Conservation (phyloP, 225 moss, liverwort and hornwort species). For the Sphagnum tenellum region DNA sequence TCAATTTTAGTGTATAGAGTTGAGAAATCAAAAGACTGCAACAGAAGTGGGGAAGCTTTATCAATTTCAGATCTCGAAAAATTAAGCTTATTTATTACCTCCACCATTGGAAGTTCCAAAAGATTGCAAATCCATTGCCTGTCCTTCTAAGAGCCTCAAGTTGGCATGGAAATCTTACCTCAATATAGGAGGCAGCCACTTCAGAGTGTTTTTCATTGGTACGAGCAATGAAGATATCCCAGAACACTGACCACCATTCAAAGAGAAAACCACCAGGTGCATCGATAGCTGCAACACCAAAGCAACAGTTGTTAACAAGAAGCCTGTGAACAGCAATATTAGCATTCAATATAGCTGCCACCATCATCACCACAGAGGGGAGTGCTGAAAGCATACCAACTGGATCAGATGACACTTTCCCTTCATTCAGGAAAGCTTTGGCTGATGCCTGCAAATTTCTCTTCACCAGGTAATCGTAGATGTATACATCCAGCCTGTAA, state of each 20-base stretch:
- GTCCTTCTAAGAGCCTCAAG: too few species aligned
- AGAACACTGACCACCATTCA: conserved; percentile 99
- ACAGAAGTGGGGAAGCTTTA: too few species aligned
- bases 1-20: too few species aligned
- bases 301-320: neutral
- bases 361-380: neutral
- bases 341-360: too few species aligned
- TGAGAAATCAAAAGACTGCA: too few species aligned
- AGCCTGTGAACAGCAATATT: too few species aligned
- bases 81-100: too few species aligned
- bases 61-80: too few species aligned
- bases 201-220: conserved; percentile 99
- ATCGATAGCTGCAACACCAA: conserved; percentile 71
- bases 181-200: conserved; percentile 96
- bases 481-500: conserved; percentile 96
- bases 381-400: conserved; percentile 48
- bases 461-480: conserved; percentile 96
- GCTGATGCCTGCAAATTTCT: conserved; percentile 91
- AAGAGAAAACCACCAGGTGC: conserved; percentile 98
- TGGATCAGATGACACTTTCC: conserved; percentile 98
- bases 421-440: conserved; percentile 88
- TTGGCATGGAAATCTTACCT: conserved; percentile 37
- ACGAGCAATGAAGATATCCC: conserved; percentile 98
- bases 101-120: too few species aligned
- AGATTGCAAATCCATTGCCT: too few species aligned